Conservation (phyloP, 2,329 filamentous ascomycete species). For the Aschersonia sp. region DNA sequence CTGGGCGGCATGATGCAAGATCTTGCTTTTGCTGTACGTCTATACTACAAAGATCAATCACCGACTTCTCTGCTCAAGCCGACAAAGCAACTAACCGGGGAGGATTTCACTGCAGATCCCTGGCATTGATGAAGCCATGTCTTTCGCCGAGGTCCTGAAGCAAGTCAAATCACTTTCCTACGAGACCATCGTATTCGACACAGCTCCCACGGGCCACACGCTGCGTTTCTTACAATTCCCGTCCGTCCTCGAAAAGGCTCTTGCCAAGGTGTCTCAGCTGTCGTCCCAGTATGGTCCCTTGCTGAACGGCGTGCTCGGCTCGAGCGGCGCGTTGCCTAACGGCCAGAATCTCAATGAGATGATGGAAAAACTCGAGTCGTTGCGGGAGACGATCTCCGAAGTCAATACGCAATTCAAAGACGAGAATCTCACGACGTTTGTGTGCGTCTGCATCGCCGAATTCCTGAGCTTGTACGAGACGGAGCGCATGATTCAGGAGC, state of each 20-base stretch:
- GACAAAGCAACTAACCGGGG: too few relatives aligned
- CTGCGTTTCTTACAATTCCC: conserved; percentile 98
- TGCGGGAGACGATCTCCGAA: conserved; percentile 85
- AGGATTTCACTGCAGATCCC: conserved; percentile 51
- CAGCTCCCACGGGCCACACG: conserved; percentile 92
- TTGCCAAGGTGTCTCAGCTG: conserved; percentile 92
- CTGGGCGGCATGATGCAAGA: conserved; percentile 98
- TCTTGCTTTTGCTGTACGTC: conserved; percentile 74
- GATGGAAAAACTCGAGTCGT: conserved; percentile 84
- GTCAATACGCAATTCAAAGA: conserved; percentile 99
- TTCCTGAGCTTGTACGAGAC: conserved; percentile 96
- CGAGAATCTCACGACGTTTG: conserved; percentile 86
- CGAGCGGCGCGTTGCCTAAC: conserved; percentile 62
- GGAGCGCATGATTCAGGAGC: conserved; percentile 98
- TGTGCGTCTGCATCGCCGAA: conserved; percentile 96
- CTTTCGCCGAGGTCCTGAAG: conserved; percentile 96
- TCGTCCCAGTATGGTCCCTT: conserved; percentile 92
- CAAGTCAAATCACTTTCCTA: conserved; percentile 98
- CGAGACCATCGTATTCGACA: conserved; percentile 98
- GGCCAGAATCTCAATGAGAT: conserved; percentile 89
- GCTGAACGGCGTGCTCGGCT: conserved; percentile 82
- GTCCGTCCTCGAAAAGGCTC: conserved; percentile 91
- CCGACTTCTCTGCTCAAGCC: too few relatives aligned
- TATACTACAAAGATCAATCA: conserved; percentile 6
- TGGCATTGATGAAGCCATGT: conserved; percentile 98